Conservation (phyloP, 306 rosid species). For the Glycine soja region DNA sequence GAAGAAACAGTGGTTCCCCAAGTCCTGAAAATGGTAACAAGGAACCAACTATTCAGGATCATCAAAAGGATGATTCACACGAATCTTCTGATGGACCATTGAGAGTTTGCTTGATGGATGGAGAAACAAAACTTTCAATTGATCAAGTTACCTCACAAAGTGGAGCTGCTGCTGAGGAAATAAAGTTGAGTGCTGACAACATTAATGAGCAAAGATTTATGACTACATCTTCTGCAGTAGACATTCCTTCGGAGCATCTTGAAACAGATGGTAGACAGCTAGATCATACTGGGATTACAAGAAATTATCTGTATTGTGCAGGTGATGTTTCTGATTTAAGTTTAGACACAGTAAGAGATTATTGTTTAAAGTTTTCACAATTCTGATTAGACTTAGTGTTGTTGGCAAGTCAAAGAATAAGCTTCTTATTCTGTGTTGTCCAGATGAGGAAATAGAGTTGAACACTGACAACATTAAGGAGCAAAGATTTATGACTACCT, state of each 20-base stretch:
- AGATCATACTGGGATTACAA: constrained; percentile 36
- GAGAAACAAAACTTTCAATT: constrained; percentile 29
- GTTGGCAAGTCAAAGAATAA: constrained; percentile 59
- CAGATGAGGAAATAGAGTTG: too few relatives aligned
- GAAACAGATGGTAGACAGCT: constrained; percentile 44
- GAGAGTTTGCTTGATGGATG: constrained; percentile 34
- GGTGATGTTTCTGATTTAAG: constrained; percentile 45
- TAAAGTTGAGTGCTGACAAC: constrained; percentile 22
- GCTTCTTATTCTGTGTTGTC: constrained; percentile 73
- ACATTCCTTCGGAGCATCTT: constrained; percentile 33
- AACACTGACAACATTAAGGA: too few relatives aligned
- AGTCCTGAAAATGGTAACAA: constrained; percentile 26
- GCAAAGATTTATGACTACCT: too few relatives aligned
- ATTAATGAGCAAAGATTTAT: constrained; percentile 14
- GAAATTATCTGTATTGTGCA: constrained; percentile 29
- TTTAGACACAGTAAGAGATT: constrained; percentile 40
- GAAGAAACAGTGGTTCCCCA: constrained; percentile 2
- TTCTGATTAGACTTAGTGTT: constrained; percentile 43
- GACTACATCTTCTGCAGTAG: constrained; percentile 25
- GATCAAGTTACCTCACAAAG: constrained; percentile 45
- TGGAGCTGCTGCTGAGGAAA: constrained; percentile 42
- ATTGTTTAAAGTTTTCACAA: constrained; percentile 42
- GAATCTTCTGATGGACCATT: constrained; percentile 2
- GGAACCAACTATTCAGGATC: constrained; percentile 41
- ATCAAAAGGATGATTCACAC: constrained; percentile 31